Evolutionary conservation across 352 stramenopile species (phyloP).

Genomic region (Phytophthora uliginosa): DNA sequence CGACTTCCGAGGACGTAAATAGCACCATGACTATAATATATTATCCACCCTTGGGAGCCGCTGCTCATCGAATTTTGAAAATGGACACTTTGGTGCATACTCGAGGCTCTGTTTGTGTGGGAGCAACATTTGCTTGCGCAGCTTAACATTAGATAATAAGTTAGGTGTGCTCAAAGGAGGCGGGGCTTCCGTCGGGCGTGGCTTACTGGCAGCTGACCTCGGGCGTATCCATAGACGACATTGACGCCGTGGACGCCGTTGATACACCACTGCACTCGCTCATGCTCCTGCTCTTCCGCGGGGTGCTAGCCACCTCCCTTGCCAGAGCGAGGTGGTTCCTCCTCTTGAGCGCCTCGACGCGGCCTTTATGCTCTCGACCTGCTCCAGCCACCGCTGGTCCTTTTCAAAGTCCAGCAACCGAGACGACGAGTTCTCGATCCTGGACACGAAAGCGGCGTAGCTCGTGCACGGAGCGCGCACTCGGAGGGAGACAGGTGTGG

Average conservation of each 20-base stretch:
- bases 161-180: conserved; percentile 31
- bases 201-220: conserved; percentile 35
- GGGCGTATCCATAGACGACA: conserved; percentile 42
- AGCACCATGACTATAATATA: too few relatives aligned
- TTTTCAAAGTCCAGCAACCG: conserved; percentile 47
- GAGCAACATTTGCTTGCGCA: conserved; percentile 34
- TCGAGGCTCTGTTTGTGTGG: neutral
- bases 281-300: conserved; percentile 41
- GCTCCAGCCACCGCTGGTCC: conserved; percentile 41
- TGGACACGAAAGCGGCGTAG: conserved; percentile 41
- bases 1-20: too few relatives aligned
- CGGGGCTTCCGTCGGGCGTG: conserved; percentile 9
- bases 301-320: conserved; percentile 26
- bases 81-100: neutral
- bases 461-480: conserved; percentile 30
- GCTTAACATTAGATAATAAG: conserved; percentile 50
- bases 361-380: conserved; percentile 41
- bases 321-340: conserved; percentile 32
- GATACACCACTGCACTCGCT: conserved; percentile 48
- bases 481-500: conserved; percentile 30
- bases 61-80: conserved; percentile 7
- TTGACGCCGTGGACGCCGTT: conserved; percentile 40
- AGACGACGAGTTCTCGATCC: conserved; percentile 42
- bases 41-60: too few relatives aligned
- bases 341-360: conserved; percentile 43